Evolutionary conservation across 2,329 filamentous ascomycete species (phyloP), one percentile per base, ranked within the genome.

Genomic region (Cladosporium sp.): DNA sequence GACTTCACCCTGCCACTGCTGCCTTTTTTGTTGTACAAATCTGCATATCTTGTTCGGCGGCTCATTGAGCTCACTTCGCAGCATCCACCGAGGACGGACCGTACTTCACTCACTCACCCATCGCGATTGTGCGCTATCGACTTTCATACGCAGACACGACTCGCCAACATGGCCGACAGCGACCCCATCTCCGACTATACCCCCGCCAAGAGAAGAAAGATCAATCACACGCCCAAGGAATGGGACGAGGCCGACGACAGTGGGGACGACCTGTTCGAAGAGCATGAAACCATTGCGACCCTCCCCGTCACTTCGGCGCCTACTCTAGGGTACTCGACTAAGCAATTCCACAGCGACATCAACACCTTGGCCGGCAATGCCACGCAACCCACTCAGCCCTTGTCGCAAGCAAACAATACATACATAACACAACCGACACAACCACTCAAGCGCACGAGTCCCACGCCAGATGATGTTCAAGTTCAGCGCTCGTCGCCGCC

Each of bases 401-500:
- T 89, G 23, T 49, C 54, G 28, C 62, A 58, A 32, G 46, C 36
- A n/a, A 58, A 64, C 30, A 58, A 51, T 16, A 73, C 60, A 21
- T 72, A 64, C 68, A 69, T 73, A 30, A 89, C 86, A 11, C 87
- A 90, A 70, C 85, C 87, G 1, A 89, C 87, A 3, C 87, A 89
- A 71, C 78, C 87, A 36, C 76, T 89, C 28, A 76, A 77, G 58
- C 77, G 79, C 28, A 75, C 76, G 34, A 75, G 73, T 30, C 71
- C 71, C 49, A 64, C 43, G 75, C 84, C 59, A 5, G 60, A 69
- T 4, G 70, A 75, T 58, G 81, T 97, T 64, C 93, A 97, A 76
- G 93, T 97, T 3, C 89, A 90, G 32, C 91, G 92, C n/a, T 97
- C 93, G 3, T 97, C 94, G 0, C 93, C 85, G 66, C 77, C 81